phyloP scores from a whole-genome alignment of 116 monocot genomes.

The Dioscorea cayenensis region DNA sequence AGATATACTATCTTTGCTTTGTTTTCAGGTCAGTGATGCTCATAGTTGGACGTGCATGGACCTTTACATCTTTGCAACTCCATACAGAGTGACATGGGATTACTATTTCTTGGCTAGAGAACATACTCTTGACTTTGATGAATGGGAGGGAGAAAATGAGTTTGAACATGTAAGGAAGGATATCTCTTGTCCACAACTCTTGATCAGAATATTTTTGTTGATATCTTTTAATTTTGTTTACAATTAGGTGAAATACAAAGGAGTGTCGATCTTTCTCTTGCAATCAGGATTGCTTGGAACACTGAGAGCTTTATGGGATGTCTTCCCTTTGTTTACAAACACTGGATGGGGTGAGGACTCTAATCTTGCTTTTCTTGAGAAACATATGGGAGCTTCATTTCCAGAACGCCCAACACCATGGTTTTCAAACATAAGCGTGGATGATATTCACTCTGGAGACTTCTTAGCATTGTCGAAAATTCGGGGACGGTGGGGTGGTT shows the following conservation, averaged over 20 bases:
- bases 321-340: slow-evolving; percentile 81
- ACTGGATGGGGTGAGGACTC: slow-evolving; percentile 68
- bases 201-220: neutral
- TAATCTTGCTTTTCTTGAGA: slow-evolving; percentile 70
- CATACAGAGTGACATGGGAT: slow-evolving; percentile 90
- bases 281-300: slow-evolving; percentile 84
- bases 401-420: slow-evolving; percentile 62
- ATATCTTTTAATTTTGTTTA: slow-evolving; percentile 6
- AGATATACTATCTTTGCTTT: neutral
- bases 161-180: slow-evolving; percentile 62
- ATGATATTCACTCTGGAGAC: slow-evolving; percentile 84
- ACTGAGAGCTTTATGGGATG: slow-evolving; percentile 76
- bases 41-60: slow-evolving; percentile 99
- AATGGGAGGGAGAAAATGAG: slow-evolving; percentile 77
- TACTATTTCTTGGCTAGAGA: slow-evolving; percentile 76
- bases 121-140: slow-evolving; percentile 68
- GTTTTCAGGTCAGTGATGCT: slow-evolving; percentile 41
- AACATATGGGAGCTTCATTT: slow-evolving; percentile 81
- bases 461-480: slow-evolving; percentile 76
- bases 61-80: slow-evolving; percentile 89
- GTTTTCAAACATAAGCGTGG: slow-evolving; percentile 56
- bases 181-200: slow-evolving; percentile 13
- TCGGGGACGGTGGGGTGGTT: slow-evolving; percentile 92
- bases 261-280: slow-evolving; percentile 85
- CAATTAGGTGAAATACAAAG: slow-evolving; percentile 60